Base-by-base conservation (phyloP, 1,284 basidiomycete genomes). In the Ustilago xerochloae region DNA sequence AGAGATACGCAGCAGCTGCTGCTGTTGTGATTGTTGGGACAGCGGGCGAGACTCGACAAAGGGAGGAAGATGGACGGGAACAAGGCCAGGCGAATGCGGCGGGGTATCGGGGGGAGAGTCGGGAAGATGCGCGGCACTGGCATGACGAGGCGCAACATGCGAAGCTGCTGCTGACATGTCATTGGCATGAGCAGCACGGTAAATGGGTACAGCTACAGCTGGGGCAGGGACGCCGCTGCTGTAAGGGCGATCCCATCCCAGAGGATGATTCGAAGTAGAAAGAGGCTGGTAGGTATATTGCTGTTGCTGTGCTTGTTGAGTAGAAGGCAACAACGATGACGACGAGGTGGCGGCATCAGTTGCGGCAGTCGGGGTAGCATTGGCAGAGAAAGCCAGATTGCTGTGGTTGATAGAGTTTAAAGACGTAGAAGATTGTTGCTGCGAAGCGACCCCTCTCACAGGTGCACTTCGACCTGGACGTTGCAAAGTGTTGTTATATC, bases 381-480 rank as follows among this genome's bases (percentile, higher is more conserved):
- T 48, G 35, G 15, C 9, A 24, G 24, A 6, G 29, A 24, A 15
- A 5, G 35, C 20, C 6, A 16, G 24, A 16, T 36, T n/a, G 62
- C 9, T 33, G 43, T 48, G 2, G 43, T 24, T 10, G 45, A n/a
- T 38, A 16, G 56, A 39, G 15, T 60, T 26, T 8, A 26, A 45
- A 41, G 54, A 38, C 30, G 63, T 56, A 29, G 49, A 53, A 43
- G 53, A 24, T 75, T n/a, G n/a, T n/a, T 56, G 63, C 58, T 66
- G 65, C 77, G 77, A 68, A 76, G 75, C 65, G 55, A 67, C 74
- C 77, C 68, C 77, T 79, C 77, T 79, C 77, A 79, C 77, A 79
- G 77, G 74, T 63, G 63, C 66, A 59, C 68, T 73, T 63, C 77
- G 77, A 79, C 77, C 77, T 76, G 74, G 65, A 68, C 39, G 46